Base-by-base conservation (phyloP, 192 early-diverging fungal genomes). In the Backusella tarrabulga region DNA sequence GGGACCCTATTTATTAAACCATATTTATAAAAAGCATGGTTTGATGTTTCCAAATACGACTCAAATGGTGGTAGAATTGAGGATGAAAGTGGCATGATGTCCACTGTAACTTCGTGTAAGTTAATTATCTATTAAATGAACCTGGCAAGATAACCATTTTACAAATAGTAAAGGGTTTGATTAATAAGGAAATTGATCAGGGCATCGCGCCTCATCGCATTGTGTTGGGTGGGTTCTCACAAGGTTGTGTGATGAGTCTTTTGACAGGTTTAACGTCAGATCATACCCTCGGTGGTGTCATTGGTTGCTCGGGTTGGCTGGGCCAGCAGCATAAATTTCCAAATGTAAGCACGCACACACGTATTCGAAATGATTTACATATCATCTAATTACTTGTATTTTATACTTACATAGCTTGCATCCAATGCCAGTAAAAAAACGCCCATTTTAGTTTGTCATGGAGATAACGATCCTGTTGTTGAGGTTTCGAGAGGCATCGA, bases 161-260 rank as follows among this genome's bases (percentile, higher is more conserved):
- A 19, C 46, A 44, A 44, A n/a, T 23, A 60, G 87, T 92, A 68
- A 85, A 87, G 74, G 72, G 83, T 56, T 78, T 93, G 26, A 88
- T 97, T 19, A 79, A 87, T 15, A 77, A 88, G 6, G 96, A 99
- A 82, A 83, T 99, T 5, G 91, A 93, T 19, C 67, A 85, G 23
- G 92, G 94, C 4, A 97, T 95, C 68, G 88, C 93, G 2, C 81
- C 95, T 6, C 83, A 91, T 44, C 88, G 95, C 19, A 99, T 99
- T 63, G 91, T 98, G 42, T 56, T 99, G 19, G 96, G 95, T 69
- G 98, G 98, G 0, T 99, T 99, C 76, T 97, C 95, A 26, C 98
- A 99, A 83, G 96, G 82, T 74, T 67, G 42, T n/a, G 96, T 92
- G 0, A 87, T 96, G 85, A 70, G 92, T 12, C 81, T 97, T 50